Base-by-base conservation (phyloP, 2,329 filamentous ascomycete genomes). In the Emergomyces pasteurianus region DNA sequence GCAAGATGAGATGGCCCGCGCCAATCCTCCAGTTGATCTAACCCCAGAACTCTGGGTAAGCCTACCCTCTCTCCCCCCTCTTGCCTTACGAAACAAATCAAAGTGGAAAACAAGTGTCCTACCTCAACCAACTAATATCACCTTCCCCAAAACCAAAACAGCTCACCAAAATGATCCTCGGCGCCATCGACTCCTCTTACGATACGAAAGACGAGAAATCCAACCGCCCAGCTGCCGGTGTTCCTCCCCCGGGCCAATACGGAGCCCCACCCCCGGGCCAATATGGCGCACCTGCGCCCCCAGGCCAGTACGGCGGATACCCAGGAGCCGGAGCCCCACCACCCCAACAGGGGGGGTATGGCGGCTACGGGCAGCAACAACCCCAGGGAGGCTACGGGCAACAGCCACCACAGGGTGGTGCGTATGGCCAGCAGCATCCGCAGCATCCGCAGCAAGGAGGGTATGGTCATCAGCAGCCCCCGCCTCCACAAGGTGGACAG, bases 131-230 rank as follows among this genome's bases (percentile, higher is more conserved):
- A 18, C 18, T 16, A 23, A 47, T 10, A 8, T n/a, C n/a, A 47
- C 7, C 42, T 0, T 3, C 18, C 5, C n/a, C 18, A 18, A n/a
- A n/a, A 43, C n/a, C n/a, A 46, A 47, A 31, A 16, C 58, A 78
- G 77, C 78, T 85, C 67, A 79, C 85, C 64, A 88, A 88, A 73
- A 78, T 88, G 61, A 81, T 88, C 58, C 81, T 88, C 31, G 85
- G 85, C 63, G 81, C 84, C 43, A 86, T 88, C 68, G 85, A 88
- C 67, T 77, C 80, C 28, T 83, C 82, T 23, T 87, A 87, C 65
- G 84, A 87, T 65, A 80, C 78, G 66, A 84, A 86, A 71, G 84
- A 87, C 64, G 85, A 87, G 72, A 83, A 83, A 71, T 71, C 72
- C 6, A 75, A 75, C 63, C 72, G 71, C 28, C 71, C 71, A 28